Evolutionary conservation across 2,329 filamentous ascomycete genomes (phyloP).

Genomic region (Paecilomyces sp.): DNA sequence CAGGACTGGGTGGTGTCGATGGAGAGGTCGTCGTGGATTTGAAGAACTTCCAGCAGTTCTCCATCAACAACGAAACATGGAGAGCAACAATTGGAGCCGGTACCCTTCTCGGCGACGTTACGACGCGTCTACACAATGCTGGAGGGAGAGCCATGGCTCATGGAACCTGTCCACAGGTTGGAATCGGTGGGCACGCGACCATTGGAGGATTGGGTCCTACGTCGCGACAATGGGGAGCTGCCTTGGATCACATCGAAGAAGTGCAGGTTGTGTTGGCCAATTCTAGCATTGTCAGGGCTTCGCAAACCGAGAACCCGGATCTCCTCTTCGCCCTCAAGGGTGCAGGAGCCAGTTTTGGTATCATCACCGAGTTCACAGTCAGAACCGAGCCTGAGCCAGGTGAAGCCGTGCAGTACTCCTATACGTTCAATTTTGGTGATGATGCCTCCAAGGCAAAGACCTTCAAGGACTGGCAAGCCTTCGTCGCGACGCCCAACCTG

Average conservation of each 20-base stretch:
- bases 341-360: conserved; percentile 30
- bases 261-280: conserved; percentile 43
- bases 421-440: conserved; percentile 45
- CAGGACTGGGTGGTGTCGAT: conserved; percentile 27
- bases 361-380: conserved; percentile 33
- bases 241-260: conserved; percentile 45
- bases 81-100: conserved; percentile 30
- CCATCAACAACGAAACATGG: conserved; percentile 21
- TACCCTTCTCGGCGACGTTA: conserved; percentile 25
- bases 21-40: conserved; percentile 15
- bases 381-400: conserved; percentile 29
- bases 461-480: conserved; percentile 53
- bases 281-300: conserved; percentile 24
- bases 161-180: conserved; percentile 31
- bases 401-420: conserved; percentile 53
- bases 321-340: conserved; percentile 30
- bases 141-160: conserved; percentile 30
- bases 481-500: conserved; percentile 48
- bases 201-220: conserved; percentile 33
- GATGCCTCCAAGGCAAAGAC: conserved; percentile 42
- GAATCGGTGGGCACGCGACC: conserved; percentile 34
- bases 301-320: conserved; percentile 21
- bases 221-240: conserved; percentile 44
- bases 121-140: conserved; percentile 19
- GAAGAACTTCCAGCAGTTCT: conserved; percentile 16